These are phyloP conservation scores for Nematodospora anomalae DNA, from an alignment of 1,139 yeast genomes.

Conservation along the genomic window DNA sequence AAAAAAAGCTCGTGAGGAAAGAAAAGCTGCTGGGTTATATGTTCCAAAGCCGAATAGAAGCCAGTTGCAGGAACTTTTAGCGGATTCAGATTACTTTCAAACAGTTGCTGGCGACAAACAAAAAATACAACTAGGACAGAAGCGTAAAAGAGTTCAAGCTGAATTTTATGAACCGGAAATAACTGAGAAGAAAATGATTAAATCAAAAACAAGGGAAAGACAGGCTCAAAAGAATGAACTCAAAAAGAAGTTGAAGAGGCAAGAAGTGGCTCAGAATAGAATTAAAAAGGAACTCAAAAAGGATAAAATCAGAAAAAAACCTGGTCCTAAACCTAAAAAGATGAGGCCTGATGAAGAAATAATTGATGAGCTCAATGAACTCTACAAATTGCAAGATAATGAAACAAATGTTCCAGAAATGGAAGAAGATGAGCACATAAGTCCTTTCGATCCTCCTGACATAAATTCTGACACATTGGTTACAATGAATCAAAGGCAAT, in stretches of 20 bases:
- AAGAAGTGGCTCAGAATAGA: slow-evolving; percentile 9
- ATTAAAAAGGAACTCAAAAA: slow-evolving; percentile 7
- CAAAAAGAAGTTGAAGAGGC: slow-evolving; percentile 9
- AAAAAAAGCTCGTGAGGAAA: slow-evolving; percentile 1
- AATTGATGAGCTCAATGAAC: slow-evolving; percentile 9
- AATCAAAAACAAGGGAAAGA: slow-evolving; percentile 11
- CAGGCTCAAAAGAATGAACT: slow-evolving; percentile 13
- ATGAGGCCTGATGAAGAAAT: slow-evolving; percentile 13
- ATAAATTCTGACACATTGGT: slow-evolving; percentile 36
- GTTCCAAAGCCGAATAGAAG: slow-evolving; percentile 11
- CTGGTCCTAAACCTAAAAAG: slow-evolving; percentile 7
- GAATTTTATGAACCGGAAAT: slow-evolving; percentile 28
- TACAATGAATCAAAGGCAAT: slow-evolving; percentile 32
- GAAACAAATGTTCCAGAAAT: slow-evolving; percentile 7
- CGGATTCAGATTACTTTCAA: slow-evolving; percentile 39
- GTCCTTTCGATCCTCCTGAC: slow-evolving; percentile 43
- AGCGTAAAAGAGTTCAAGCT: slow-evolving; percentile 32
- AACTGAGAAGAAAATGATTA: slow-evolving; percentile 10
- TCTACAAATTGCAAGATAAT: slow-evolving; percentile 2
- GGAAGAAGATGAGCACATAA: slow-evolving; percentile 23
- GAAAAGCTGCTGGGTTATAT: slow-evolving; percentile 12
- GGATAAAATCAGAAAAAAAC: slow-evolving; percentile 2
- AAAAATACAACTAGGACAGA: slow-evolving; percentile 31
- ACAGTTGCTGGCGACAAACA: slow-evolving; percentile 39
- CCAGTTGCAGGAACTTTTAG: slow-evolving; percentile 18